Base-by-base conservation (phyloP, 768 basidiomycete species). In the Paxillus involutus region DNA sequence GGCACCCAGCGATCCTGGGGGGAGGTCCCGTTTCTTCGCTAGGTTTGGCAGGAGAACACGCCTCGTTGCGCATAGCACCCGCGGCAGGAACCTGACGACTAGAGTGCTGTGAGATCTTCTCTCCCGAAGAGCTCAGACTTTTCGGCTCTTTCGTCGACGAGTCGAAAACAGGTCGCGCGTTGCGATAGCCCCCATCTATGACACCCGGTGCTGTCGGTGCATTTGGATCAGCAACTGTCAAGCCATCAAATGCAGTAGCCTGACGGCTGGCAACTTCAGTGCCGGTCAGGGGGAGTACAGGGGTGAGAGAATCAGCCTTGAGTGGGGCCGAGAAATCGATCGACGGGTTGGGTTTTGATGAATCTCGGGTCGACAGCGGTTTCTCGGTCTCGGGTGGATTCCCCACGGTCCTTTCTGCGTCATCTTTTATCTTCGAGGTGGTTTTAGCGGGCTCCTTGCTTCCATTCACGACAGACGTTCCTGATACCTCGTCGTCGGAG, bases 1-100 rank as follows among this genome's bases (percentile, higher is more conserved):
- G 69, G 21, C 10, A 63, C 33, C 68, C 67, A 24, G 57, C 53
- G 33, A 63, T 40, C 41, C 53, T 70, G 4, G 44, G 37, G 5
- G 55, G 55, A 10, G 43, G 13, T 42, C 19, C 51, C 3, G 40
- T 45, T 26, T 58, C 41, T 13, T 48, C 53, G 24, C 40, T 32
- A 26, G 17, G 55, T 29, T 55, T 52, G 35, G 48, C 14, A 37
- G 19, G 29, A 24, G 40, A 24, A 32, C n/a, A 26, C 17, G 9
- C 16, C 24, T 49, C 46, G 13, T 19, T 32, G 26, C 26, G 52
- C 12, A 24, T 11, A n/a, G 6, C 19, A 36, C 13, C 41, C 19
- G 26, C 47, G 9, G 47, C 24, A 21, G 42, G n/a, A 17, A 19
- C 10, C 48, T 33, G 30, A 26, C 0, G 19, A 32, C 17, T 35